phyloP scores from a whole-genome alignment of 257 asterid species.

The Paraleonurus japonicus region DNA sequence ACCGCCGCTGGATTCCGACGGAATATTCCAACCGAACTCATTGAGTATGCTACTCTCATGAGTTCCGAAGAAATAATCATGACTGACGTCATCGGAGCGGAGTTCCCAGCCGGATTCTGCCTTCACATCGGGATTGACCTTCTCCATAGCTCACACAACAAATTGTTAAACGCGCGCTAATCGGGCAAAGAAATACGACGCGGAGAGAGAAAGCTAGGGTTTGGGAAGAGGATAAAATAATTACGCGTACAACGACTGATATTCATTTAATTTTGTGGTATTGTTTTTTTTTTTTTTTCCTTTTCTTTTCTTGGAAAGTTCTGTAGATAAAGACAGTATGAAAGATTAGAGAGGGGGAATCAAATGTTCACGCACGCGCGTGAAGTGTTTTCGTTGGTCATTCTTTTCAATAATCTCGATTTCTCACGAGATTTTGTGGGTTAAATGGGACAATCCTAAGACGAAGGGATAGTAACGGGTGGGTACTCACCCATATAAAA shows the following conservation, averaged over 20 bases:
- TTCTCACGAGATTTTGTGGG: not conserved
- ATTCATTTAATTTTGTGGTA: constrained; percentile 20
- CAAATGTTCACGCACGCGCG: constrained; percentile 34
- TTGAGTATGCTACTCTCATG: constrained; percentile 36
- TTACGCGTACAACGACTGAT: constrained; percentile 33
- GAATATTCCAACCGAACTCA: constrained; percentile 79
- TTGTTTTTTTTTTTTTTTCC: not conserved
- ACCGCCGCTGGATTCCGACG: constrained; percentile 31
- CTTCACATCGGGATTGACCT: too few species aligned
- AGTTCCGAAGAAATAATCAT: constrained; percentile 37
- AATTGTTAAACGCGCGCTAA: not conserved
- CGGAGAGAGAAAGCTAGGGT: constrained; percentile 55
- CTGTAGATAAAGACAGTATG: constrained; percentile 30
- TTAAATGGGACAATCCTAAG: too few species aligned
- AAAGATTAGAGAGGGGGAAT: constrained; percentile 1
- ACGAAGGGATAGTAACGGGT: too few species aligned
- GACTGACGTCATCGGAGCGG: constrained; percentile 27
- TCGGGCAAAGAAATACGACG: constrained; percentile 1
- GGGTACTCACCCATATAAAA: too few species aligned
- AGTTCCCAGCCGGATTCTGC: constrained; percentile 50
- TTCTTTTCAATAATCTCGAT: not conserved
- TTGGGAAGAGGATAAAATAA: constrained; percentile 30
- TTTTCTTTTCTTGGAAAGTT: constrained; percentile 13
- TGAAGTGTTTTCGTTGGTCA: not conserved
- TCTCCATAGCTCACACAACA: too few species aligned